A percentile compares a stretch with the other conserved stretches of the same genome.
Evolutionary conservation across 2,329 filamentous ascomycete species (phyloP).

Genomic region (Xylaria sp.): DNA sequence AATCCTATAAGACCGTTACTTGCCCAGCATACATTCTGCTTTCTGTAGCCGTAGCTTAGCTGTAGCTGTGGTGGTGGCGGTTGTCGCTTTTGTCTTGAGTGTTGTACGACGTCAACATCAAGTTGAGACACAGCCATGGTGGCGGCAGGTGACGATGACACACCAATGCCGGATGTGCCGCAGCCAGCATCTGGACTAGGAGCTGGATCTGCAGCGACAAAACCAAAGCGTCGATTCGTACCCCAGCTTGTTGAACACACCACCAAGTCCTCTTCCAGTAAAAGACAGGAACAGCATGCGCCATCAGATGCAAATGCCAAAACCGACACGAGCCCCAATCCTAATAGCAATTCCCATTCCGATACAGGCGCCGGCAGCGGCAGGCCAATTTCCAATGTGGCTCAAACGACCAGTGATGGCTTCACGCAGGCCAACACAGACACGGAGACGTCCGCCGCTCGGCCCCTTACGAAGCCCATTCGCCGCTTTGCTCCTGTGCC

Average conservation of each 20-base stretch:
- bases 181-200: slow-evolving; percentile 30
- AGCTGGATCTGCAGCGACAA: slow-evolving; percentile 36
- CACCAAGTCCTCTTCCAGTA: slow-evolving; percentile 45
- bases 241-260: slow-evolving; percentile 51
- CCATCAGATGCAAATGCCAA: slow-evolving; percentile 14
- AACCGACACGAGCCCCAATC: slow-evolving; percentile 6
- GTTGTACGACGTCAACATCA: background rate
- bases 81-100: slow-evolving; percentile 9
- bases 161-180: slow-evolving; percentile 44
- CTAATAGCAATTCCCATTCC: slow-evolving; percentile 4
- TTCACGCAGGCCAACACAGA: slow-evolving; percentile 47
- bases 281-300: slow-evolving; percentile 26
- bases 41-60: slow-evolving; percentile 13
- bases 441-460: slow-evolving; percentile 43
- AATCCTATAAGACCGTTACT: background rate
- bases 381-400: slow-evolving; percentile 30
- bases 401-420: slow-evolving; percentile 45
- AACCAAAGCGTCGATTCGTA: slow-evolving; percentile 48
- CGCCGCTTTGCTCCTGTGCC: slow-evolving; percentile 75
- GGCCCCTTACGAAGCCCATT: slow-evolving; percentile 37
- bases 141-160: slow-evolving; percentile 43
- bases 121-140: slow-evolving; percentile 36
- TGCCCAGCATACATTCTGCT: slow-evolving; percentile 9
- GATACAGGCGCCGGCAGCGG: background rate
- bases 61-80: background rate